Percentiles rank a stretch among this genome's conserved stretches.
phyloP scores from a whole-genome alignment of 805 yeast species.

The Starmerella ratchasimensis region DNA sequence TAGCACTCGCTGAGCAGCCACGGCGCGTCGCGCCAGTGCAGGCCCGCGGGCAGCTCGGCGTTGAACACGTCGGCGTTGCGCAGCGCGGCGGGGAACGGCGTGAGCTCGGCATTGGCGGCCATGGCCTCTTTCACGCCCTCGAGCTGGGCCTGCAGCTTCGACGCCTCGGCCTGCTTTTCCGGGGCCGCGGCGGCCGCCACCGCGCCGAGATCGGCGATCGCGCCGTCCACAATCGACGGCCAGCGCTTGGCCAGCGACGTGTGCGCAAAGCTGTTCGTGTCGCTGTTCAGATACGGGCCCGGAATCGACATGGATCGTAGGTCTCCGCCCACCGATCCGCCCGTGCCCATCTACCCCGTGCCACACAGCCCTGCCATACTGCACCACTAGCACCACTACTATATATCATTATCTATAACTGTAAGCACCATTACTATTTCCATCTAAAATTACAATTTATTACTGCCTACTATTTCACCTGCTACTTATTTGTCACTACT shows the following conservation, averaged over 20 bases:
- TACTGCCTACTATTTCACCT: no score
- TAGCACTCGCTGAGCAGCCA: slow-evolving; percentile 86
- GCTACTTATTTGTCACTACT: no score
- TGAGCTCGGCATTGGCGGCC: slow-evolving; percentile 30
- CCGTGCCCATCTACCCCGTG: no score
- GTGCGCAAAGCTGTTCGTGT: slow-evolving; percentile 66
- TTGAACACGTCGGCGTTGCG: slow-evolving; percentile 45
- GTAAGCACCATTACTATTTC: no score
- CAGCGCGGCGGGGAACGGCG: slow-evolving; percentile 34
- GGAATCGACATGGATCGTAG: slow-evolving; percentile 4
- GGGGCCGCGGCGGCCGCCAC: slow-evolving; percentile 24
- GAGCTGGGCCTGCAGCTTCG: slow-evolving; percentile 32
- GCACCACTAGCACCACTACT: no score
- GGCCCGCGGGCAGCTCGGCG: slow-evolving; percentile 24
- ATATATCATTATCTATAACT: background rate
- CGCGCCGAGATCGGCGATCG: slow-evolving; percentile 47
- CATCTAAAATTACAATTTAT: no score
- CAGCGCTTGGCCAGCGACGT: slow-evolving; percentile 69
- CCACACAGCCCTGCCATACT: no score
- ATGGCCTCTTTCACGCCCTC: slow-evolving; percentile 29
- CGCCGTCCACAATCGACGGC: slow-evolving; percentile 67
- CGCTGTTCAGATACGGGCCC: slow-evolving; percentile 26
- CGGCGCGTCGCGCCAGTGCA: slow-evolving; percentile 70
- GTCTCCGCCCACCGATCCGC: background rate
- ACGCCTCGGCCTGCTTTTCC: slow-evolving; percentile 34